Evolutionary conservation across 139 green algal species (phyloP).

Genomic region (Closterium sp.): DNA sequence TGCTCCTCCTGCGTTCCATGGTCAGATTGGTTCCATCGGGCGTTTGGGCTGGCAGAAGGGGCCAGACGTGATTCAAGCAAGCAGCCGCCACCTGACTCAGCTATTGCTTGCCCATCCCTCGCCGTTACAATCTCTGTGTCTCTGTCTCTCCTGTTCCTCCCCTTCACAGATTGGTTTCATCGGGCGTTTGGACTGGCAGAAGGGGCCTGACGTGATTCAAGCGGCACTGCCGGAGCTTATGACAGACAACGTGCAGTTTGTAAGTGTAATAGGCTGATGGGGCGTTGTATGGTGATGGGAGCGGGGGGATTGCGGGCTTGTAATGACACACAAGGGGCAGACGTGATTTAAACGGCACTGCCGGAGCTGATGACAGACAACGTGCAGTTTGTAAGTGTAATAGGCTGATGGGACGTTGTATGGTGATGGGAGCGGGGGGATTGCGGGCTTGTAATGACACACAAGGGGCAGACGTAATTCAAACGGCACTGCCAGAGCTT

Average conservation of each 20-base stretch:
- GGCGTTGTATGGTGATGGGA: neutral
- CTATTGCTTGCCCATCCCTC: neutral
- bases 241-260: neutral
- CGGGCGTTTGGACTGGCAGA: conserved; percentile 72
- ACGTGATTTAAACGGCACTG: conserved; percentile 59
- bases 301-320: conserved; percentile 57
- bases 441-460: too few species aligned
- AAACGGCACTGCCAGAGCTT: conserved; percentile 44
- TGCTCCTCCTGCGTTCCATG: too few species aligned
- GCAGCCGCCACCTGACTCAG: neutral
- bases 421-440: too few species aligned
- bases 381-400: conserved; percentile 37
- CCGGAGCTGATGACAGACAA: conserved; percentile 50
- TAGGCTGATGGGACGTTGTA: neutral
- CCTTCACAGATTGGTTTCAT: conserved; percentile 58
- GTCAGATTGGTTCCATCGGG: conserved; percentile 61
- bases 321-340: conserved; percentile 89
- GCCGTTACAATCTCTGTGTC: neutral
- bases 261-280: neutral
- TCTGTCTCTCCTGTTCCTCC: neutral
- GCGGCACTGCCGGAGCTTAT: conserved; percentile 48
- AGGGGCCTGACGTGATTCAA: conserved; percentile 82
- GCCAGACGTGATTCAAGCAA: conserved; percentile 65
- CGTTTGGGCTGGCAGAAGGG: conserved; percentile 83
- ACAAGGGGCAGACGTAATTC: conserved; percentile 86